Base-by-base conservation (phyloP, 768 basidiomycete species). In the Calocybe indica region DNA sequence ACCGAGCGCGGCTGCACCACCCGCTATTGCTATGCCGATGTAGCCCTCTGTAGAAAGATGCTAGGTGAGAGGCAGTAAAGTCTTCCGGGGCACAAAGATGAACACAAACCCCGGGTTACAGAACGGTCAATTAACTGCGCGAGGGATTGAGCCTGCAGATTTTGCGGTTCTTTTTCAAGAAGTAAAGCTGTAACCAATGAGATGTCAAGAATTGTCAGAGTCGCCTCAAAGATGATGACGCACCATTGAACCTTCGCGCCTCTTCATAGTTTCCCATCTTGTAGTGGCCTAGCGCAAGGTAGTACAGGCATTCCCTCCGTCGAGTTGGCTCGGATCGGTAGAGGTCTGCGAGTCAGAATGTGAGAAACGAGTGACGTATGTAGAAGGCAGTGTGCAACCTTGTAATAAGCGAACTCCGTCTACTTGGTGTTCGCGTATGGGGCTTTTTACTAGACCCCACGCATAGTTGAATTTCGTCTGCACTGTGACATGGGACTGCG, bases 401-500 rank as follows among this genome's bases (percentile, higher is more conserved):
- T 95, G 92, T 47, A 99, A 71, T 39, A 98, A 62, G 53, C 82
- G 80, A 41, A 98, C 92, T 14, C 96, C 96, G 60, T 96, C 89
- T 0, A 87, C 88, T 60, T 98, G 93, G 57, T 96, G 79, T 30
- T 89, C 85, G 37, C 80, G 77, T 55, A 80, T 65, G 9, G 88
- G 88, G 57, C 89, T 91, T 73, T 98, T 98, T 45, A 98, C 90
- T 31, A 95, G 74, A 2, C 95, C 95, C 95, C 95, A 96, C 36
- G 91, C 82, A 66, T 87, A 94, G 71, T 98, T 98, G 74, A 99
- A 99, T 64, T 92, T 94, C 36, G 93, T 95, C 69, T 99, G 96
- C 6, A 85, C 79, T 7, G 91, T 92, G 49, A 96, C 78, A 65
- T 95, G 92, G 43, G 81, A 76, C 53, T 92, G 85, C 0, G 78